Evolutionary conservation across 106 monocot species (phyloP).

Genomic region (Dioscorea zingiberensis): DNA sequence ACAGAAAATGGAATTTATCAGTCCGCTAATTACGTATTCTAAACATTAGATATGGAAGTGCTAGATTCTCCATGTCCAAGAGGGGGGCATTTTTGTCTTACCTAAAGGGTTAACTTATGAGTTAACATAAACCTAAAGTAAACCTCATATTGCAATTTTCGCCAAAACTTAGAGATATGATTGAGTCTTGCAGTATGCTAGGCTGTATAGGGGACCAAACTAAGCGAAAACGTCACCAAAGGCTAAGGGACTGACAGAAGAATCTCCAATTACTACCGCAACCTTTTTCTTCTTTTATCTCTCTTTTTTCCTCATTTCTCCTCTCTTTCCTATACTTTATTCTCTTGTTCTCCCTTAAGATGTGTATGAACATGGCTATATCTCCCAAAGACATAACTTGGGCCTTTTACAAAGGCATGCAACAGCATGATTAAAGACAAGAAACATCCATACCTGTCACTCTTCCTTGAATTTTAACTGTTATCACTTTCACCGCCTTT

Average conservation of each 20-base stretch:
- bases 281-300: not conserved
- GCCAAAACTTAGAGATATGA: too few species aligned
- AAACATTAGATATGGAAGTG: too few species aligned
- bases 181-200: too few species aligned
- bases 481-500: conserved; percentile 1
- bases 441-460: not conserved
- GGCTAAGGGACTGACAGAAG: conserved; percentile 6
- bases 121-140: too few species aligned
- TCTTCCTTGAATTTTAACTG: not conserved
- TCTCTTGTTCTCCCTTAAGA: not conserved
- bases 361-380: not conserved
- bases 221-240: not conserved
- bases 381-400: not conserved
- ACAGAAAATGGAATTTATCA: too few species aligned
- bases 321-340: not conserved
- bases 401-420: conserved; percentile 4
- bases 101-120: too few species aligned
- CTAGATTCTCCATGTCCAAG: too few species aligned
- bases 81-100: too few species aligned
- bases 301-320: not conserved
- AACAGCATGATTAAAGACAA: conserved; percentile 5
- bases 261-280: conserved; percentile 10
- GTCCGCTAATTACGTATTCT: too few species aligned
- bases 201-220: conserved; percentile 8
- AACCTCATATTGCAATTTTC: too few species aligned